Evolutionary conservation across 73 alveolate species (phyloP).

Genomic region (Paraurostyla sp.): DNA sequence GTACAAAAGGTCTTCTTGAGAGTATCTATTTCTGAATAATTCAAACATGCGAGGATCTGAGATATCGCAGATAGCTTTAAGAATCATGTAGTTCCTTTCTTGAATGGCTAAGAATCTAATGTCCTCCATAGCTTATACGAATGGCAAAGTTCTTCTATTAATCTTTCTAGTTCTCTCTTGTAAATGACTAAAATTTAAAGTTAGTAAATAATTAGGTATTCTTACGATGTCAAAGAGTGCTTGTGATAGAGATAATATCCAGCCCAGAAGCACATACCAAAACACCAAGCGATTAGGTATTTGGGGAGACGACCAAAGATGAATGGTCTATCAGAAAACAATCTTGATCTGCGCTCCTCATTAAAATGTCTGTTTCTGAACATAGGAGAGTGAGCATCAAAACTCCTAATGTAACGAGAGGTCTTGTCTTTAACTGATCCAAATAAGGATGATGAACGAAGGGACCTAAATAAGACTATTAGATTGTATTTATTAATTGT

Average conservation of each 20-base stretch:
- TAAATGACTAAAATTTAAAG: background rate
- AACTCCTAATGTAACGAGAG: slow-evolving; percentile 49
- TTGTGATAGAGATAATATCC: slow-evolving; percentile 67
- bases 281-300: slow-evolving; percentile 68
- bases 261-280: slow-evolving; percentile 75
- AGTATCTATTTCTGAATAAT: slow-evolving; percentile 65
- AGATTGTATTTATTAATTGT: no score
- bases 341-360: slow-evolving; percentile 69
- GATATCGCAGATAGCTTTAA: slow-evolving; percentile 73
- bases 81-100: slow-evolving; percentile 78
- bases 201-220: background rate
- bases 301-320: slow-evolving; percentile 78
- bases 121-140: slow-evolving; percentile 83
- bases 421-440: background rate
- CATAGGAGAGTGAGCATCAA: slow-evolving; percentile 73
- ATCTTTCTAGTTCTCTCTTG: slow-evolving; percentile 59
- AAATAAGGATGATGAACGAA: background rate
- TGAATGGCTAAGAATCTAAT: slow-evolving; percentile 62
- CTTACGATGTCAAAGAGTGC: slow-evolving; percentile 33
- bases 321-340: slow-evolving; percentile 76
- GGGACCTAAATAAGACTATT: background rate
- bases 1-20: slow-evolving; percentile 74
- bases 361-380: slow-evolving; percentile 58
- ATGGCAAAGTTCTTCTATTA: slow-evolving; percentile 74
- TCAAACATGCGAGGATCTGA: slow-evolving; percentile 69